Evolutionary conservation across 2,329 filamentous ascomycete species (phyloP).

Genomic region (Fusarium mangiferae): DNA sequence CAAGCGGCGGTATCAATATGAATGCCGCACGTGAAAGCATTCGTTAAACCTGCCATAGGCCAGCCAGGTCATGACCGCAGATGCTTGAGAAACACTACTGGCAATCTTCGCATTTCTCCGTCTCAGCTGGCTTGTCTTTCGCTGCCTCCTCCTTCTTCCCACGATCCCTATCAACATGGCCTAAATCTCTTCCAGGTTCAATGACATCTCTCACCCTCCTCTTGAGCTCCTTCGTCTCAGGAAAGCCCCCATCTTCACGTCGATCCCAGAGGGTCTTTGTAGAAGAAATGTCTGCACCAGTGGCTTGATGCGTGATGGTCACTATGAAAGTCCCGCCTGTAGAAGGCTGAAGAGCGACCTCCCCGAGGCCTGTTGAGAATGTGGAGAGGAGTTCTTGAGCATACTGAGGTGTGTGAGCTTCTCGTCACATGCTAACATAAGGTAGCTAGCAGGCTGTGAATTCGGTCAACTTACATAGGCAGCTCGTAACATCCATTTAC

Average conservation of each 20-base stretch:
- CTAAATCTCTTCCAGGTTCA: slow-evolving; percentile 79
- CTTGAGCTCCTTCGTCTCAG: slow-evolving; percentile 93
- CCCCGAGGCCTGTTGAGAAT: slow-evolving; percentile 84
- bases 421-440: not conserved
- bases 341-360: slow-evolving; percentile 85
- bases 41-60: not conserved
- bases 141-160: slow-evolving; percentile 12
- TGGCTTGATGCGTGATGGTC: slow-evolving; percentile 61
- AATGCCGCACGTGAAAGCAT: not conserved
- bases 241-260: slow-evolving; percentile 87
- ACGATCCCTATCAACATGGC: slow-evolving; percentile 77
- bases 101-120: slow-evolving; percentile 45
- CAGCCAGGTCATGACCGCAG: not conserved
- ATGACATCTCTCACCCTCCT: slow-evolving; percentile 83
- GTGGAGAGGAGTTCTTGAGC: slow-evolving; percentile 96
- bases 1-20: not conserved
- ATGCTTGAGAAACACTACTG: slow-evolving; percentile 13
- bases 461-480: slow-evolving; percentile 74
- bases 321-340: slow-evolving; percentile 88
- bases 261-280: slow-evolving; percentile 83
- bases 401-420: slow-evolving; percentile 64
- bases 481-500: slow-evolving; percentile 88
- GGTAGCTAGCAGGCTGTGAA: not conserved
- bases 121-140: not conserved
- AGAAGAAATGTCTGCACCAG: slow-evolving; percentile 37